Percentiles rank a stretch among this genome's conserved stretches.
Evolutionary conservation across 2,329 filamentous ascomycete genomes (phyloP).

Genomic region (Spiromastix sp.): DNA sequence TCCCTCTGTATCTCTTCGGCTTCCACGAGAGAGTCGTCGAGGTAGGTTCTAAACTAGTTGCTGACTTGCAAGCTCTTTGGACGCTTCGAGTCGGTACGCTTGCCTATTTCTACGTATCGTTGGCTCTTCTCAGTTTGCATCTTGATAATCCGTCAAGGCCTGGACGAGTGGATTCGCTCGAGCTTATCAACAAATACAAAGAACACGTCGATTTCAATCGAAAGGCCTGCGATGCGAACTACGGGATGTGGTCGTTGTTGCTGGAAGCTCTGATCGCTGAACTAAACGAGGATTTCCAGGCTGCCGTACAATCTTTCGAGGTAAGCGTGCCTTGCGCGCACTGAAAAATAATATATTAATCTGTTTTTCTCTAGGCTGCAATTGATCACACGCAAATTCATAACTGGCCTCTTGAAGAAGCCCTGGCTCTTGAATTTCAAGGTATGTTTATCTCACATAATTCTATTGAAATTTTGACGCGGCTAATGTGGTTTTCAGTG

Average conservation of each 20-base stretch:
- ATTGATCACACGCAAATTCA: slow-evolving; percentile 52
- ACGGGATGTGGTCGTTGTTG: slow-evolving; percentile 46
- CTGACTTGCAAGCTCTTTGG: slow-evolving; percentile 36
- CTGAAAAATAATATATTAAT: background rate
- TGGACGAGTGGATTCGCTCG: slow-evolving; percentile 38
- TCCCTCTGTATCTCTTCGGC: slow-evolving; percentile 37
- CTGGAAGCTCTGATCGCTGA: slow-evolving; percentile 48
- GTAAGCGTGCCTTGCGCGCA: slow-evolving; percentile 11
- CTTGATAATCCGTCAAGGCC: slow-evolving; percentile 31
- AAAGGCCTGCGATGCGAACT: slow-evolving; percentile 48
- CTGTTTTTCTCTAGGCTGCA: slow-evolving; percentile 40
- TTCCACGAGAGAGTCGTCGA: slow-evolving; percentile 36
- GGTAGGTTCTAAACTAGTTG: slow-evolving; percentile 29
- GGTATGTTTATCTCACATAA: slow-evolving; percentile 20
- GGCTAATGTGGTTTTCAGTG: slow-evolving; percentile 34
- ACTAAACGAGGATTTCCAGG: slow-evolving; percentile 32
- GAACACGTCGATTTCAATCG: slow-evolving; percentile 43
- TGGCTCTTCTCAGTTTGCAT: slow-evolving; percentile 34
- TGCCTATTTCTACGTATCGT: slow-evolving; percentile 36
- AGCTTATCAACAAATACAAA: slow-evolving; percentile 40
- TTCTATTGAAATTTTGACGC: background rate
- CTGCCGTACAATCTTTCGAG: slow-evolving; percentile 34
- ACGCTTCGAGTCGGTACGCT: slow-evolving; percentile 33
- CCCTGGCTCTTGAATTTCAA: slow-evolving; percentile 50
- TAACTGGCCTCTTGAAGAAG: slow-evolving; percentile 49